Percentiles rank a stretch among this genome's conserved stretches.
Conservation (phyloP, 139 green algal species). For the Chlorella sp. region DNA sequence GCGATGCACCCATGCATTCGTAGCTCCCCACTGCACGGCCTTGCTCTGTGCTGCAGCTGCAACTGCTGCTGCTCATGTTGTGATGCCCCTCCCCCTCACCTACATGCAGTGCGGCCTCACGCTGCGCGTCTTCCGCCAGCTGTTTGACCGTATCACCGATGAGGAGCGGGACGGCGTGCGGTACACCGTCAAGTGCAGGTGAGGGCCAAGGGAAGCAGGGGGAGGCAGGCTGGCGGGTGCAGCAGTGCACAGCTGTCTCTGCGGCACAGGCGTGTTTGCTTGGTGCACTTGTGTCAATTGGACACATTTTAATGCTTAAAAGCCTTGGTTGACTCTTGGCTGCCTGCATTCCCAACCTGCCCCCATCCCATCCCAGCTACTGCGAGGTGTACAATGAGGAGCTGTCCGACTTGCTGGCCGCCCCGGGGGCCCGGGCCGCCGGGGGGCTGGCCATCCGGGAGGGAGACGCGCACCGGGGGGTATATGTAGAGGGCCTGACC, state of each 20-base stretch:
- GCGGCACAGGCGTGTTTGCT: neutral
- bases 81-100: no score
- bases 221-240: neutral
- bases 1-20: no score
- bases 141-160: slow-evolving; percentile 80
- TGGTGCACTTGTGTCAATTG: no score
- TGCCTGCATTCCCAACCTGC: neutral
- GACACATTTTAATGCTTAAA: no score
- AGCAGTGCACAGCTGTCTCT: neutral
- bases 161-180: slow-evolving; percentile 51
- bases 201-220: neutral
- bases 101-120: slow-evolving; percentile 67
- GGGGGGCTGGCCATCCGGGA: slow-evolving; percentile 76
- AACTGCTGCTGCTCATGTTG: neutral
- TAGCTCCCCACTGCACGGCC: no score
- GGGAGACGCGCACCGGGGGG: slow-evolving; percentile 73
- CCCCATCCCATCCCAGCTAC: slow-evolving; percentile 19
- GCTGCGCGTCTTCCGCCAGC: slow-evolving; percentile 82
- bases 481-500: slow-evolving; percentile 87
- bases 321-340: no score
- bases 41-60: neutral
- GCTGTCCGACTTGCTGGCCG: slow-evolving; percentile 86
- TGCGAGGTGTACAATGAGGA: slow-evolving; percentile 98
- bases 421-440: slow-evolving; percentile 23
- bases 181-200: slow-evolving; percentile 56